Evolutionary conservation across 768 basidiomycete species (phyloP), one percentile per base, ranked within the genome.

Genomic region (Tricholoma flavovirens): DNA sequence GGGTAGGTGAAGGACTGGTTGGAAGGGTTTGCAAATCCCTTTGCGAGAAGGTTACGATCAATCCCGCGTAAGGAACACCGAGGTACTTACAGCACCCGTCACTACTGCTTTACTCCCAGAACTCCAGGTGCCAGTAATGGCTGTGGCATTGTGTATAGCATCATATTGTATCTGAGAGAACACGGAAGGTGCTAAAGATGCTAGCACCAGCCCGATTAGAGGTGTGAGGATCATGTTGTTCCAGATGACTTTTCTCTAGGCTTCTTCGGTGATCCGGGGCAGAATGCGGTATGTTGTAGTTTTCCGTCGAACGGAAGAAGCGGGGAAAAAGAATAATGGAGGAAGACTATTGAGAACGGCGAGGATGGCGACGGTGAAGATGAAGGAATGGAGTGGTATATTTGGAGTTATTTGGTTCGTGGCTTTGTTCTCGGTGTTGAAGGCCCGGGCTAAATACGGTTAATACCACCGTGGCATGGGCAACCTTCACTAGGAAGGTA

Each of bases 1-100:
- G 97, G 96, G 68, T 95, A 96, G 32, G 55, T 83, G 73, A 99
- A 98, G 3, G 87, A 77, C 73, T 79, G 72, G 64, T 93, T 91
- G 45, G 81, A 79, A 0, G 97, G 95, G 65, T 88, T 84, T 38
- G 88, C 92, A 69, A 95, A 98, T 55, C 78, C 77, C 94, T 98
- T 50, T 55, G 46, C 32, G 59, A 58, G 59, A 22, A 56, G 56
- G 35, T 58, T 42, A 57, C 36, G 15, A 30, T 59, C 52, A 61
- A 42, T 21, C 12, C 50, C 22, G 45, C 46, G 52, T 56, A 49
- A 29, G 4, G 24, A 24, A 50, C 24, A 48, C 21, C 45, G 12
- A 54, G 5, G 7, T 46, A 86, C 93, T 74, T 64, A 96, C 95
- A 9, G 84, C 11, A 26, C 96, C 96, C 6, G 96, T 96, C 17